phyloP scores from a whole-genome alignment of 257 asterid species.

The Craterostigma plantagineum region DNA sequence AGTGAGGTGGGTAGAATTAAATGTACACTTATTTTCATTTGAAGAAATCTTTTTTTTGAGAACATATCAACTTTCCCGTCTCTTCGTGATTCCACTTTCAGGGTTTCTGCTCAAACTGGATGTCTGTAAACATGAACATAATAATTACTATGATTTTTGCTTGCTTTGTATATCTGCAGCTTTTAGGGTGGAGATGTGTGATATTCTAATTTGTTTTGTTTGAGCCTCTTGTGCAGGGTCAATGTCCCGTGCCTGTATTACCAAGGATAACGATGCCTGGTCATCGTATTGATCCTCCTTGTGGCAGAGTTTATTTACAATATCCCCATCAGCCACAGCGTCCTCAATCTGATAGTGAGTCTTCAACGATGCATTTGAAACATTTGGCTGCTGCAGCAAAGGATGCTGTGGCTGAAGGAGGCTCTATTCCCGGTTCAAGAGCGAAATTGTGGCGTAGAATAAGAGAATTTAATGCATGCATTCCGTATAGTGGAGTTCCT shows the following conservation, averaged over 20 bases:
- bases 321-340: slow-evolving; percentile 33
- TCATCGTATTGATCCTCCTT: slow-evolving; percentile 93
- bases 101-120: too few relatives aligned
- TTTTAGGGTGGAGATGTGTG: slow-evolving; percentile 7
- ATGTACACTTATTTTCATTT: background rate
- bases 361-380: slow-evolving; percentile 75
- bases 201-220: slow-evolving; percentile 8
- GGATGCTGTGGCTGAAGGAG: slow-evolving; percentile 98
- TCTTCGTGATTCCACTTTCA: too few relatives aligned
- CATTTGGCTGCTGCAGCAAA: slow-evolving; percentile 94
- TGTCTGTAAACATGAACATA: too few relatives aligned
- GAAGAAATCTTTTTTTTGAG: too few relatives aligned
- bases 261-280: slow-evolving; percentile 99
- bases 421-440: slow-evolving; percentile 98
- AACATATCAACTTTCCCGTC: too few relatives aligned
- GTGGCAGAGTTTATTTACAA: slow-evolving; percentile 72
- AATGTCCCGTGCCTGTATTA: slow-evolving; percentile 69
- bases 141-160: too few relatives aligned
- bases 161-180: slow-evolving; percentile 1
- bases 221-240: slow-evolving; percentile 46
- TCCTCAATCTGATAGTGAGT: slow-evolving; percentile 49
- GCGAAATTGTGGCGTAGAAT: slow-evolving; percentile 98
- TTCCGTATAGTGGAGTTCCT: slow-evolving; percentile 85
- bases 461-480: slow-evolving; percentile 90
- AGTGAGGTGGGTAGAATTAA: slow-evolving; percentile 55